Conservation (phyloP, 495 filamentous ascomycete species). For the Pyronema omphalodes region DNA sequence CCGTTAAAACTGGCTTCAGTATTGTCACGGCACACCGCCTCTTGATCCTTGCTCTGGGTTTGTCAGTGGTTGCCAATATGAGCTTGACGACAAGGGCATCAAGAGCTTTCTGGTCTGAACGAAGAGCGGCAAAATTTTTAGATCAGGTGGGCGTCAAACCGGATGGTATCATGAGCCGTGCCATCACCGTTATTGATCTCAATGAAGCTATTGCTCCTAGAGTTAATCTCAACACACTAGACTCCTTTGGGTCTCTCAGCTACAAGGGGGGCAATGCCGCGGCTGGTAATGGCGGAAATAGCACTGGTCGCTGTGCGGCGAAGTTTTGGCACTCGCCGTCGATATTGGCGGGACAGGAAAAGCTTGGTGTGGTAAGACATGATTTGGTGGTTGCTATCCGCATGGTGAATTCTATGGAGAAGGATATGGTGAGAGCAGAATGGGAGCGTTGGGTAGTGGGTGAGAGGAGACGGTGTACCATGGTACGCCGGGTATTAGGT, state of each 20-base stretch:
- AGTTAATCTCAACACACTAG: not conserved
- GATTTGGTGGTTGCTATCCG: conserved; percentile 81
- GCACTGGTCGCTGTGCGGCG: not conserved
- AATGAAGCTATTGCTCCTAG: conserved; percentile 31
- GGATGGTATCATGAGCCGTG: conserved; percentile 61
- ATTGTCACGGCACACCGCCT: conserved; percentile 56
- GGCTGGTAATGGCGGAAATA: not conserved
- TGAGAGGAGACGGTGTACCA: conserved; percentile 47
- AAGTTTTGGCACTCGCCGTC: not conserved
- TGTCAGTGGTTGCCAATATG: conserved; percentile 51
- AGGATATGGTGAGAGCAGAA: conserved; percentile 63
- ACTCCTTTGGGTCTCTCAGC: too few species aligned
- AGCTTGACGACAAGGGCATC: conserved; percentile 48
- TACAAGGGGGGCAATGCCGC: not conserved
- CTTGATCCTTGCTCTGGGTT: conserved; percentile 44
- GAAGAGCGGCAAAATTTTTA: conserved; percentile 64
- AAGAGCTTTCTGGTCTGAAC: conserved; percentile 69
- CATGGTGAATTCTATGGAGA: conserved; percentile 73
- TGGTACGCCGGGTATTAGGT: conserved; percentile 11
- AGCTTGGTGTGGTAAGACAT: conserved; percentile 71
- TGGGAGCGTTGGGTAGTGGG: conserved; percentile 78
- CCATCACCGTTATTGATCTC: conserved; percentile 67
- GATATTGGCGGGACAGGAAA: conserved; percentile 33
- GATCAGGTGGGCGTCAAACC: conserved; percentile 56
- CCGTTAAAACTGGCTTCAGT: conserved; percentile 44